Evolutionary conservation across 2,329 filamentous ascomycete genomes (phyloP).

Genomic region (Rutstroemia sp.): DNA sequence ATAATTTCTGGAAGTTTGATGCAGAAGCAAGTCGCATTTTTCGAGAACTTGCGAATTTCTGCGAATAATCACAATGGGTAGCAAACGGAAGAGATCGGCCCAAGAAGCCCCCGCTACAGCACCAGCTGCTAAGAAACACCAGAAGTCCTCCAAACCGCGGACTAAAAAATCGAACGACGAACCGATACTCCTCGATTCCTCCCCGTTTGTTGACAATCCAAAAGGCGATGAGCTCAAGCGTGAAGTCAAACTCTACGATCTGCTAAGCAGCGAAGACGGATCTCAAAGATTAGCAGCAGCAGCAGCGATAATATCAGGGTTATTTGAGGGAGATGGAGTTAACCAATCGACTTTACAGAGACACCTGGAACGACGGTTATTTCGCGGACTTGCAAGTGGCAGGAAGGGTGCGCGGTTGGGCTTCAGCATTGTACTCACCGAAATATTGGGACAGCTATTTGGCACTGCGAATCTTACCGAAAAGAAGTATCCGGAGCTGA

Average conservation of each 20-base stretch:
- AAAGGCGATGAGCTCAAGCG: slow-evolving; percentile 47
- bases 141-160: slow-evolving; percentile 12
- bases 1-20: slow-evolving; percentile 3
- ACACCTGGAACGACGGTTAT: slow-evolving; percentile 61
- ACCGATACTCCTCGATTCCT: slow-evolving; percentile 18
- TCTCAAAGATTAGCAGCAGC: slow-evolving; percentile 51
- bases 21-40: background rate
- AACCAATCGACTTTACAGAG: slow-evolving; percentile 46
- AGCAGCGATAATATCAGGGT: slow-evolving; percentile 48
- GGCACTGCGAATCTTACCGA: slow-evolving; percentile 38
- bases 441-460: slow-evolving; percentile 67
- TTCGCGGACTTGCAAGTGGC: slow-evolving; percentile 82
- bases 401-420: slow-evolving; percentile 83
- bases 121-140: slow-evolving; percentile 23
- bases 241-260: slow-evolving; percentile 53
- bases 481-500: slow-evolving; percentile 46
- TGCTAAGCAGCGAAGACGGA: slow-evolving; percentile 52
- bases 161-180: slow-evolving; percentile 11
- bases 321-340: slow-evolving; percentile 43
- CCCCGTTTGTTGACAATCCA: slow-evolving; percentile 45
- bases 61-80: slow-evolving; percentile 30
- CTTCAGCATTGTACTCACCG: slow-evolving; percentile 82
- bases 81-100: slow-evolving; percentile 37
- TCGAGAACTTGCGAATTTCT: background rate
- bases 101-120: slow-evolving; percentile 17